These are phyloP conservation scores for Neobulgaria alba DNA, from an alignment of 2,329 filamentous ascomycete genomes.

Conservation along the genomic window DNA sequence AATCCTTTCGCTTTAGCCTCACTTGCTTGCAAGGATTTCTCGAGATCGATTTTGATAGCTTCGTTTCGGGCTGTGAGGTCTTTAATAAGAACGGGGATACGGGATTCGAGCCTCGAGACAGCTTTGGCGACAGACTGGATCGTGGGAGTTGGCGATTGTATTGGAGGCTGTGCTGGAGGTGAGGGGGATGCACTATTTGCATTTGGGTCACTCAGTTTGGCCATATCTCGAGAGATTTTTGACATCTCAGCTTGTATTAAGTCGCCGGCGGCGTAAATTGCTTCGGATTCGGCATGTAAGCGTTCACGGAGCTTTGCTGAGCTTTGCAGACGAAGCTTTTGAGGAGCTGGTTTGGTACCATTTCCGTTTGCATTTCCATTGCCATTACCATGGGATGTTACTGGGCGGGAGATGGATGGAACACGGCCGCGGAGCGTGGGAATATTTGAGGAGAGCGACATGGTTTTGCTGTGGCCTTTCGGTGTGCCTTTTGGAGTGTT, in stretches of 20 bases:
- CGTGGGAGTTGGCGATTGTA: slow-evolving; percentile 9
- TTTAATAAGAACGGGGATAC: slow-evolving; percentile 49
- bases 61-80: slow-evolving; percentile 54
- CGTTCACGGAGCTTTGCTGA: slow-evolving; percentile 75
- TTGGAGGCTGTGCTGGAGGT: slow-evolving; percentile 7
- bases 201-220: slow-evolving; percentile 39
- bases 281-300: slow-evolving; percentile 70
- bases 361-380: no score
- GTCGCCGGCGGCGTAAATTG: slow-evolving; percentile 60
- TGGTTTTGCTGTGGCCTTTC: slow-evolving; percentile 21
- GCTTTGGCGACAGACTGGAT: no score
- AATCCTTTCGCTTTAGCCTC: slow-evolving; percentile 75
- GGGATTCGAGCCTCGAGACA: slow-evolving; percentile 60
- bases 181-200: slow-evolving; percentile 30
- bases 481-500: no score
- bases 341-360: slow-evolving; percentile 15
- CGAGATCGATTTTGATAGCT: slow-evolving; percentile 60
- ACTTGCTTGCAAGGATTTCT: slow-evolving; percentile 60
- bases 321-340: slow-evolving; percentile 57
- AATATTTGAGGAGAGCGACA: slow-evolving; percentile 27
- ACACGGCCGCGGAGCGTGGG: slow-evolving; percentile 20
- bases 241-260: slow-evolving; percentile 67
- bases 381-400: no score
- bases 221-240: slow-evolving; percentile 75
- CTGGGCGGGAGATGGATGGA: slow-evolving; percentile 11